Percentiles rank a stretch among this genome's conserved stretches.
Conservation (phyloP, 192 early-diverging fungal species). For the Rhizophagus sp. region DNA sequence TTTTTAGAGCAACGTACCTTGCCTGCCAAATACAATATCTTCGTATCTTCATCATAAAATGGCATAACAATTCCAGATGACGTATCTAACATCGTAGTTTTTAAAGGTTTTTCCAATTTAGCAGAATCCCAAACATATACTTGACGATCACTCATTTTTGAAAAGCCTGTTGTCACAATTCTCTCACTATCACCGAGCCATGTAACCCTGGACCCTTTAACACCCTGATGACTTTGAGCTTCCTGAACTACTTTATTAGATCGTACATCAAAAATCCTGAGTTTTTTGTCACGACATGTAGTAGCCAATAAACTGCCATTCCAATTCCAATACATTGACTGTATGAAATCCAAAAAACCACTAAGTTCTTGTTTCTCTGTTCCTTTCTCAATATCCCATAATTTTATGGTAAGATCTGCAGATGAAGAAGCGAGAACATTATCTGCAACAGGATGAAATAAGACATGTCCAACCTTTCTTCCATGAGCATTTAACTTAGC, state of each 20-base stretch:
- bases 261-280: slow-evolving; percentile 93
- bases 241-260: slow-evolving; percentile 80
- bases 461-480: slow-evolving; percentile 96
- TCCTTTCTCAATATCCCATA: slow-evolving; percentile 95
- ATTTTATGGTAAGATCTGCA: slow-evolving; percentile 82
- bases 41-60: slow-evolving; percentile 89
- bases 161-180: slow-evolving; percentile 93
- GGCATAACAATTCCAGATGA: slow-evolving; percentile 97
- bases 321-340: slow-evolving; percentile 89
- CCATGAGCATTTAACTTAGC: slow-evolving; percentile 81
- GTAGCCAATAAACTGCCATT: slow-evolving; percentile 84
- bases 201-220: slow-evolving; percentile 93
- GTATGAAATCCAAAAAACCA: slow-evolving; percentile 88
- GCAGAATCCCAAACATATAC: slow-evolving; percentile 85
- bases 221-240: slow-evolving; percentile 85
- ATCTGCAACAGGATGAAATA: slow-evolving; percentile 95
- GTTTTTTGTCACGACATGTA: slow-evolving; percentile 94
- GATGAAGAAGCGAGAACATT: slow-evolving; percentile 89
- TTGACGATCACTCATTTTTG: slow-evolving; percentile 91
- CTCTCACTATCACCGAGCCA: slow-evolving; percentile 85
- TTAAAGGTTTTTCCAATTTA: slow-evolving; percentile 71
- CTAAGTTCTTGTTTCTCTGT: slow-evolving; percentile 72
- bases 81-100: slow-evolving; percentile 79
- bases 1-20: slow-evolving; percentile 58
- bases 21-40: slow-evolving; percentile 91